phyloP scores from a whole-genome alignment of 2,329 filamentous ascomycete genomes.

The Coniochaeta sp. region DNA sequence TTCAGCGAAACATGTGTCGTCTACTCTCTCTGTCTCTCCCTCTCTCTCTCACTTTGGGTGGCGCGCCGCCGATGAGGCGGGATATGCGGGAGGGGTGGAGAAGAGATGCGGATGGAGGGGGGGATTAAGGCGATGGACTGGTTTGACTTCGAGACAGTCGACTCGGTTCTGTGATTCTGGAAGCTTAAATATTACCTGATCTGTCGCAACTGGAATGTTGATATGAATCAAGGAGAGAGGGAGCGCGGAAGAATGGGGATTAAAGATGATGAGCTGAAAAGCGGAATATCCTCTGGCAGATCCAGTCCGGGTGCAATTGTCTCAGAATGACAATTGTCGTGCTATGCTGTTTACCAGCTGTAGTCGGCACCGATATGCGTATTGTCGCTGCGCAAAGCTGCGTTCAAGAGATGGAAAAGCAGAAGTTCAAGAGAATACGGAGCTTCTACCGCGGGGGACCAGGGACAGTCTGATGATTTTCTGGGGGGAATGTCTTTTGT shows the following conservation, averaged over 20 bases:
- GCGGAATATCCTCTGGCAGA: neutral
- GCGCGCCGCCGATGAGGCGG: neutral
- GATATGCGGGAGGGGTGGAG: slow-evolving; percentile 1
- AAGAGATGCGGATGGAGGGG: neutral
- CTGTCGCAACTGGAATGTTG: neutral
- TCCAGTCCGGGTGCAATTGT: neutral
- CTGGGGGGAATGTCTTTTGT: neutral
- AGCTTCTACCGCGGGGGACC: neutral
- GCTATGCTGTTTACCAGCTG: neutral
- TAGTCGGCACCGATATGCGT: neutral
- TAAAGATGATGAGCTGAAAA: neutral
- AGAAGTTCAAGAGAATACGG: neutral
- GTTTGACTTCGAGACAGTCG: neutral
- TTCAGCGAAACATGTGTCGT: neutral
- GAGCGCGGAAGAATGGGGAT: neutral
- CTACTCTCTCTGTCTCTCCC: too few relatives aligned
- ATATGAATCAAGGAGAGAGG: neutral
- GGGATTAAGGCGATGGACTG: neutral
- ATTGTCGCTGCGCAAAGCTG: neutral
- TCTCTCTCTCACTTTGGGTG: neutral
- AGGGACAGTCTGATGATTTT: neutral
- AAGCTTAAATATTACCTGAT: neutral
- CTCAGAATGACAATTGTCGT: neutral
- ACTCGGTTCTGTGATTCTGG: neutral
- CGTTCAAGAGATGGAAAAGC: neutral